A percentile compares a stretch with the other conserved stretches of the same genome.
Conservation (phyloP, 2,329 filamentous ascomycete species). For the Lecanoromycetidae sp. region DNA sequence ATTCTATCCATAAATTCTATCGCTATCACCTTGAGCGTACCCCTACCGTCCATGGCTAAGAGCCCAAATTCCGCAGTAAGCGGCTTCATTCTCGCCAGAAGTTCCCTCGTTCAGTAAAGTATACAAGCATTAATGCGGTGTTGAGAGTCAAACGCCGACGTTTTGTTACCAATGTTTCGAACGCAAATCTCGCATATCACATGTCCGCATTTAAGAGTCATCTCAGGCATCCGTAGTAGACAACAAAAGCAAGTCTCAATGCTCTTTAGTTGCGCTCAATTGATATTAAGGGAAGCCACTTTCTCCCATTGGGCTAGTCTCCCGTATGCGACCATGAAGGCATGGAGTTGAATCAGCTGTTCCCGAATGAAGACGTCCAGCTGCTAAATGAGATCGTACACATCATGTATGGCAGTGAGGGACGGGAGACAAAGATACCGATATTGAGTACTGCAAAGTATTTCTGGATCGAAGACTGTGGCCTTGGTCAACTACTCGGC, state of each 20-base stretch:
- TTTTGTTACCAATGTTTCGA: constrained; percentile 21
- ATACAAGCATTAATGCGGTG: not conserved
- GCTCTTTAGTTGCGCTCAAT: constrained; percentile 16
- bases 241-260: constrained; percentile 25
- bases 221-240: constrained; percentile 22
- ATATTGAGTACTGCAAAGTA: not conserved
- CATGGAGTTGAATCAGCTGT: not conserved
- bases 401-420: not conserved
- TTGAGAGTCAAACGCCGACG: constrained; percentile 22
- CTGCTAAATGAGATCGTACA: too few species aligned
- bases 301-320: not conserved
- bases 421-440: not conserved
- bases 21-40: constrained; percentile 21
- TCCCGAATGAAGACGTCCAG: too few species aligned
- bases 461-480: not conserved
- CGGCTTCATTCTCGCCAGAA: constrained; percentile 23
- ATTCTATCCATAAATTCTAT: constrained; percentile 20
- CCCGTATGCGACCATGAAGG: not conserved
- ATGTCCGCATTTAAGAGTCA: constrained; percentile 26
- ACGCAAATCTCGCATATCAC: constrained; percentile 27
- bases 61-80: constrained; percentile 25
- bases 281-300: not conserved
- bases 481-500: not conserved
- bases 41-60: constrained; percentile 29
- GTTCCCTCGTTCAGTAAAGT: constrained; percentile 9